Percentiles rank a stretch among this genome's conserved stretches.
These are phyloP conservation scores for Loxodes magnus DNA, from an alignment of 73 alveolate genomes.

Conservation along the genomic window DNA sequence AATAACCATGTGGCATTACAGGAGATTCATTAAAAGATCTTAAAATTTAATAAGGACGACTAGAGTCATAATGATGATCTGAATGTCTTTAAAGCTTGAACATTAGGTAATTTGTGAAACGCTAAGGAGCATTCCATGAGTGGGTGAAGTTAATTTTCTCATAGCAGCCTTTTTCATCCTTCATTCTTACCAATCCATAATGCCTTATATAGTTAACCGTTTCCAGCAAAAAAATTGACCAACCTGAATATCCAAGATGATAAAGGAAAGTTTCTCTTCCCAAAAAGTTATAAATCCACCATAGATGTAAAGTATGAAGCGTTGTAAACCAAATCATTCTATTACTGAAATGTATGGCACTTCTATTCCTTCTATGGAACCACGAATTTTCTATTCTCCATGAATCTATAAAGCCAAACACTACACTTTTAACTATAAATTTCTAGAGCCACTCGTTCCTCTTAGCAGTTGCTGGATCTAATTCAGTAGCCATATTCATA, in stretches of 20 bases:
- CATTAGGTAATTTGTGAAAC: conserved; percentile 39
- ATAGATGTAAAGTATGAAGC: conserved; percentile 3
- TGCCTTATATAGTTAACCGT: conserved; percentile 63
- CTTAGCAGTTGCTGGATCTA: conserved; percentile 52
- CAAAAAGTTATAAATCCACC: conserved; percentile 6
- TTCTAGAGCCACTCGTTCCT: conserved; percentile 26
- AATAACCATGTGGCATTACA: conserved; percentile 59
- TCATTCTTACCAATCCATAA: conserved; percentile 61
- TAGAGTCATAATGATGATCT: conserved; percentile 73
- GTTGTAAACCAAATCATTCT: conserved; percentile 29
- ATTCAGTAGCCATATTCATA: conserved; percentile 59
- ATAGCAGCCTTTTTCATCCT: conserved; percentile 40
- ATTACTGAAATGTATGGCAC: too few species aligned
- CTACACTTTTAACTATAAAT: conserved; percentile 15
- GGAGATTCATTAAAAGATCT: conserved; percentile 54
- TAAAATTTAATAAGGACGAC: conserved; percentile 54
- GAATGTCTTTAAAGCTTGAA: conserved; percentile 74
- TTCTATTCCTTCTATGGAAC: too few species aligned
- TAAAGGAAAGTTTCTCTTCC: conserved; percentile 18
- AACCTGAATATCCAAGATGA: conserved; percentile 11
- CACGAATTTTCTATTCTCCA: conserved; percentile 38
- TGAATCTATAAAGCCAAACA: conserved; percentile 16
- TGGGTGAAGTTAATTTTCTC: conserved; percentile 55
- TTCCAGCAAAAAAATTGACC: conserved; percentile 37
- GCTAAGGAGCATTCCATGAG: conserved; percentile 81